Base-by-base conservation (phyloP, 805 yeast species). In the Myxozyma melibiosi region DNA sequence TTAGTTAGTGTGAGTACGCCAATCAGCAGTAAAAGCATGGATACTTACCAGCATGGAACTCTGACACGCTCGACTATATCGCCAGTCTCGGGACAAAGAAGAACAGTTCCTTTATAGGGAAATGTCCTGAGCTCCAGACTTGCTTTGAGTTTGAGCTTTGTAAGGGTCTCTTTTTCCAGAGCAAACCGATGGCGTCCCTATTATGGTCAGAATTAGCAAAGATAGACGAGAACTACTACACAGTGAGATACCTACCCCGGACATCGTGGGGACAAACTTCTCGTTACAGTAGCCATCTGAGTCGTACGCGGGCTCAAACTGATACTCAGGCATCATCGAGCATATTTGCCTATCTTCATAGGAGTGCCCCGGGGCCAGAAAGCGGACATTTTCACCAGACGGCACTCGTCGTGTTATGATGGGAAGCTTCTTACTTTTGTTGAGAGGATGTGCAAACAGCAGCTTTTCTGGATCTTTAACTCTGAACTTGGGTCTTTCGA, bases 11-110 rank as follows among this genome's bases (percentile, higher is more conserved):
- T 14, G 20, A 48, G 34, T 27, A 44, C 16, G 30, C 11, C 9
- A 35, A 24, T 3, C 25, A 24, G n/a, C 33, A 3, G 24, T 8
- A 24, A 35, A 16, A 11, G 20, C 4, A 5, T 11, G 25, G 22
- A 2, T 5, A 27, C 49, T 16, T 28, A 37, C 56, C 50, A 44
- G 14, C 13, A 18, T 11, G 38, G 43, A 28, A 35, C 22, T 8
- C 11, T 16, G 11, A 27, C 35, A 8, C 31, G 42, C 6, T 45
- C 45, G 7, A 39, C 27, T 13, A 44, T 18, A 24, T 52, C 56
- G 3, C 51, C 56, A 13, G 44, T 52, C 20, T 28, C 46, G 14
- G 51, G 56, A 27, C 56, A 52, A 13, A 52, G n/a, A 22, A 20
- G 20, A 14, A 35, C 18, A 16, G 16, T 28, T 18, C 56, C 56